Conservation (phyloP, 2,329 filamentous ascomycete species). For the Shiraia sp. region DNA sequence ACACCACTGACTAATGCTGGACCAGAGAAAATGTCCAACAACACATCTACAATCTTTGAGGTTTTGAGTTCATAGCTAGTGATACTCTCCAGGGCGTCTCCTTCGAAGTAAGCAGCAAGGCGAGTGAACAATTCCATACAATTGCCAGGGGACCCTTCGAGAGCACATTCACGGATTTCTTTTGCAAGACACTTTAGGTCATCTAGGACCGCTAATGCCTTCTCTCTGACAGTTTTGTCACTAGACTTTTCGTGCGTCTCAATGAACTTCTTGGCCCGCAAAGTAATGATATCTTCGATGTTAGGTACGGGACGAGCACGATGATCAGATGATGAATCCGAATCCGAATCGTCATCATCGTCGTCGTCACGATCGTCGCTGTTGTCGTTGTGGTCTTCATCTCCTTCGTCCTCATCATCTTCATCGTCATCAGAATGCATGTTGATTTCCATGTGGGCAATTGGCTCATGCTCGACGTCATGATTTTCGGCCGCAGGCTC, state of each 20-base stretch:
- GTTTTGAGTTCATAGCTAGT: slow-evolving; percentile 93
- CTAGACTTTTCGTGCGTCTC: slow-evolving; percentile 79
- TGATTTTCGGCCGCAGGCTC: slow-evolving; percentile 32
- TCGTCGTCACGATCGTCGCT: slow-evolving; percentile 64
- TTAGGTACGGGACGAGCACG: slow-evolving; percentile 44
- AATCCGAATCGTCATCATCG: slow-evolving; percentile 59
- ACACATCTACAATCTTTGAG: slow-evolving; percentile 82
- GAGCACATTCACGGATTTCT: slow-evolving; percentile 74
- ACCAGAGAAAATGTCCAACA: slow-evolving; percentile 81
- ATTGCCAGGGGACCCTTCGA: slow-evolving; percentile 47
- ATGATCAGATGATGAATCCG: slow-evolving; percentile 62
- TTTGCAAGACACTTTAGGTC: slow-evolving; percentile 72
- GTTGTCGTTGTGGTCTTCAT: slow-evolving; percentile 60
- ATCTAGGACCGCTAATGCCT: slow-evolving; percentile 75
- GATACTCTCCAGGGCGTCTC: slow-evolving; percentile 86
- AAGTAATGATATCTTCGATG: slow-evolving; percentile 73
- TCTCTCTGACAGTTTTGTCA: slow-evolving; percentile 73
- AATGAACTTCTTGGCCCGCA: slow-evolving; percentile 80
- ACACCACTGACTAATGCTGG: slow-evolving; percentile 58
- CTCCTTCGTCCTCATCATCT: slow-evolving; percentile 57
- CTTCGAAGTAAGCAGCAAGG: slow-evolving; percentile 83
- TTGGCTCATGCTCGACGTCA: slow-evolving; percentile 49
- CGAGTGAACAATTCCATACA: slow-evolving; percentile 72
- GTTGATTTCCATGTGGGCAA: slow-evolving; percentile 58
- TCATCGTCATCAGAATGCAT: slow-evolving; percentile 57